Percentiles rank a stretch among this genome's conserved stretches.
Evolutionary conservation across 306 rosid genomes (phyloP).

Genomic region (Clitoria ternatea): DNA sequence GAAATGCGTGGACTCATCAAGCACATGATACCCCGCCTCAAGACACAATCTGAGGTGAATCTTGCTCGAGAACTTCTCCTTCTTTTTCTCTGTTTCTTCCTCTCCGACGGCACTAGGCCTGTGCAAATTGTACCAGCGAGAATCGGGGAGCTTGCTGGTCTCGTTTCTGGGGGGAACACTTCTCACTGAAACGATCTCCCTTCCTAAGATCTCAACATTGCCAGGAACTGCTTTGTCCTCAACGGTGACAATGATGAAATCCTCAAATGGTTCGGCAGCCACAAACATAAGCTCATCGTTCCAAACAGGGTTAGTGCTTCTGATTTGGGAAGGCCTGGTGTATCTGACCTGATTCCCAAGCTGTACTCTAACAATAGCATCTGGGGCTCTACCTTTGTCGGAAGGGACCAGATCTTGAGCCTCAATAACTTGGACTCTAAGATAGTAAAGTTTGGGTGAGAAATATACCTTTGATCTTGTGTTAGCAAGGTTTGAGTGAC

Average conservation of each 20-base stretch:
- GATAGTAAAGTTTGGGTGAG: conserved; percentile 83
- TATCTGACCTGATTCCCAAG: conserved; percentile 54
- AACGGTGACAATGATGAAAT: conserved; percentile 50
- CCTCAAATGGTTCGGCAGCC: conserved; percentile 89
- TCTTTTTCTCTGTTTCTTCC: conserved; percentile 58
- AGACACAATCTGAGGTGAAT: conserved; percentile 65
- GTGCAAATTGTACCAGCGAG: conserved; percentile 73
- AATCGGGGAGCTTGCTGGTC: conserved; percentile 55
- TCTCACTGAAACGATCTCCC: conserved; percentile 50
- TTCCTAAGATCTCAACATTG: conserved; percentile 63
- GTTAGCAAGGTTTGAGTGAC: conserved; percentile 62
- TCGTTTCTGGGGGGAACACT: conserved; percentile 47
- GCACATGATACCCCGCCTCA: conserved; percentile 86
- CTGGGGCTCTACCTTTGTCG: conserved; percentile 50
- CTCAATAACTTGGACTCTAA: conserved; percentile 70
- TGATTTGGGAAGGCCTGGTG: conserved; percentile 42
- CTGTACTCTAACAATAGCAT: conserved; percentile 49
- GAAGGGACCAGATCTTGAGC: conserved; percentile 81
- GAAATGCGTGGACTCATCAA: conserved; percentile 86
- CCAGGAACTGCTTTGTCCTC: conserved; percentile 61
- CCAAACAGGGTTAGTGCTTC: conserved; percentile 58
- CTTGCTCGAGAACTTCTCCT: conserved; percentile 91
- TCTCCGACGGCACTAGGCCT: conserved; percentile 38
- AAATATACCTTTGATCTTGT: conserved; percentile 87
- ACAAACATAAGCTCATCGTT: conserved; percentile 87